Base-by-base conservation (phyloP, 2,329 filamentous ascomycete species). In the Cladosporium sp. region DNA sequence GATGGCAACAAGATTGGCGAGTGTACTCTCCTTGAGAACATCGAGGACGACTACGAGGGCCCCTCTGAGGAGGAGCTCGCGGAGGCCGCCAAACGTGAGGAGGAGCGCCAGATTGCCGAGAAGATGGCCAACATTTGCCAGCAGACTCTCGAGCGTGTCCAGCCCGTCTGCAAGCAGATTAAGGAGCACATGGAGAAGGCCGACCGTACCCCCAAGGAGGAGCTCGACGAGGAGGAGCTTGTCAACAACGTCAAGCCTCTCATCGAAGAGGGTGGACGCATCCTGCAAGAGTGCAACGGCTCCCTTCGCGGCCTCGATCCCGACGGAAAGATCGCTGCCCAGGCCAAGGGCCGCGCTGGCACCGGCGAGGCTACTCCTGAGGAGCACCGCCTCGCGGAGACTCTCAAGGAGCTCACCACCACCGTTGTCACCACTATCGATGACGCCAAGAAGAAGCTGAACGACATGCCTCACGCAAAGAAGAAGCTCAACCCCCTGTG, bases 401-500 rank as follows among this genome's bases (percentile, higher is more conserved):
- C 84, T 8, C 80, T 95, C 59, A 94, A 95, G 75, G 88, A 89
- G 72, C 78, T 95, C 52, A 92, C 90, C 0, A 84, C 84, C 16
- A 84, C 82, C 20, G 86, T 96, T 18, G 84, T 86, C 40, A 83
- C 84, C 61, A 88, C 85, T 19, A 92, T 96, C 59, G 90, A 96
- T 64, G 84, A 85, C 56, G 86, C 87, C 20, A 93, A 91, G 81
- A 87, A 85, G 74, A 87, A 88, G 75, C 86, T 95, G 54, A 83
- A 86, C 63, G 86, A 88, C 64, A 93, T 95, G 87, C 90, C 91
- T 5, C 86, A 94, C 59, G 91, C 89, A 38, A 94, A 95, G 84
- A 92, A 95, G 78, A 84, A 92, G 75, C 78, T 95, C 53, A 95
- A 92, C 73, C 90, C 91, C 9, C 81, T 96, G 25, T 95, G 90